Evolutionary conservation across 1,284 basidiomycete genomes (phyloP), one percentile per base, ranked within the genome.

Genomic region (Anthracocystis walkeri): DNA sequence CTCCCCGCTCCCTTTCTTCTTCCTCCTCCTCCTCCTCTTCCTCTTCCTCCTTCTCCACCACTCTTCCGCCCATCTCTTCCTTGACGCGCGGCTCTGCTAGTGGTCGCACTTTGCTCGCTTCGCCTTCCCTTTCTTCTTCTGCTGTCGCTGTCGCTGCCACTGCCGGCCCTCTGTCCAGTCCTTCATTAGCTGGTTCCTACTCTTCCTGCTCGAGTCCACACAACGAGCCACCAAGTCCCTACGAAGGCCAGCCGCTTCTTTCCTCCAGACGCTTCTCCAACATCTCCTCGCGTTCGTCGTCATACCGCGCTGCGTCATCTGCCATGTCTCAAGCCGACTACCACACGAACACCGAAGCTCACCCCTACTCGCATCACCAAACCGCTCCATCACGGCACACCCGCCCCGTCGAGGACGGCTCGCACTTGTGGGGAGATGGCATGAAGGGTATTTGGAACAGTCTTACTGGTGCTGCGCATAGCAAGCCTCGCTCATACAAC

Each of bases 401-500:
- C 35, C 60, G 64, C 8, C 35, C 35, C 10, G n/a, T 72, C 23
- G 66, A 75, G 58, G 68, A 67, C 35, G 68, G 65, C 40, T 72
- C 74, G 7, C 58, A 73, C 21, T 45, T 64, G 12, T 77, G 75
- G 75, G 54, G 75, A 7, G 69, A 73, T 33, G 66, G 75, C 27
- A 77, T 77, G 75, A 73, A 66, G 46, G 70, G 66, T n/a, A 58
- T 77, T 31, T 66, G 71, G 63, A 66, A 59, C 57, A 70, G 70
- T 48, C 60, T 77, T 20, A 77, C 70, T 20, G 75, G 75, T 7
- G 70, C 70, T 25, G 66, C 69, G 11, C 65, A 64, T 21, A 31
- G 50, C 56, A 75, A 75, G 57, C 40, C 63, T 40, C 57, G 59
- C 18, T 63, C 63, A 20, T 56, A 56, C 35, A 38, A 38, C 35